Base-by-base conservation (phyloP, 2,329 filamentous ascomycete genomes). In the Claviceps fusiformis region DNA sequence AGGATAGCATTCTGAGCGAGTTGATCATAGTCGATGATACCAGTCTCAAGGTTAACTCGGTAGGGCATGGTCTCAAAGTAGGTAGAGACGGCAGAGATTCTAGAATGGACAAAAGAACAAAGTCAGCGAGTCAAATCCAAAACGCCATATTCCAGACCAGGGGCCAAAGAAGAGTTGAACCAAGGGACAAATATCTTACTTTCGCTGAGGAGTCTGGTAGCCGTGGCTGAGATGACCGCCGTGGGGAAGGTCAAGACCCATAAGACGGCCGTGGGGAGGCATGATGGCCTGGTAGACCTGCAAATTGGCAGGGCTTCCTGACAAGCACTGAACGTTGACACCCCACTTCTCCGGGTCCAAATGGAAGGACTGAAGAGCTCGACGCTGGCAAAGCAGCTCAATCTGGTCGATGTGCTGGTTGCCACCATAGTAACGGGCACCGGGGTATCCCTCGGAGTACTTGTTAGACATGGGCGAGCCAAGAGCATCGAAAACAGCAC, bases 11-110 rank as follows among this genome's bases (percentile, higher is more conserved):
- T 85, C 77, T 95, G 87, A 75, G 93, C 86, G 60, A 98, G 85
- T 65, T 81, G 83, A 65, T 95, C 89, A 73, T 98, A 98, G 75
- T 98, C 93, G 67, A 98, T 98, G 72, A 97, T 84, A 63, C 93
- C 93, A 37, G 93, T 97, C 66, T 87, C 82, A 64, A 88, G 80
- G 71, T 93, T 79, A 60, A 97, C 86, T 59, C 90, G 85, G 80
- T 98, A 98, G 55, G 93, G 93, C 74, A 98, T 86, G 57, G 93
- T 98, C 80, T 98, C 92, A 70, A 97, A 98, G 82, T 98, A 98
- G 67, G 92, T 97, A 44, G 92, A 97, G 64, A 98, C 87, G 58
- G 90, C 90, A 55, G 92, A 97, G 73, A 98, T 98, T 77, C 79
- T 85, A 31, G 3, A 41, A 31, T 7, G 13, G 19, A 17, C 39